Percentiles rank a stretch among this genome's conserved stretches.
These are phyloP conservation scores for Berberis vulgaris DNA, from an alignment of 164 flowering plant genomes.

Conservation along the genomic window DNA sequence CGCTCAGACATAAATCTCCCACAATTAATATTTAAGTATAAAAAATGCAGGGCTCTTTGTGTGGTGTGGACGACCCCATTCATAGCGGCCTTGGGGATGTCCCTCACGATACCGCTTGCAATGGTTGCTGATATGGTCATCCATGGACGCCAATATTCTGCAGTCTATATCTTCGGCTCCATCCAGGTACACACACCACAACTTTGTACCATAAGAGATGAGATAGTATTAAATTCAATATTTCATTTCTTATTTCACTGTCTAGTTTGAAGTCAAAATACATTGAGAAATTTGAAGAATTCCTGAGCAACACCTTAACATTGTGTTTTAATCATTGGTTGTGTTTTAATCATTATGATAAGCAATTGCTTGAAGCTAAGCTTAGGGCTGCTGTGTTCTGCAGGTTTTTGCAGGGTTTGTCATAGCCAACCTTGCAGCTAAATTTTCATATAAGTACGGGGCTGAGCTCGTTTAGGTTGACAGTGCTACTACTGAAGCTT, in stretches of 20 bases:
- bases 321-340: too few relatives aligned
- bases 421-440: slow-evolving; percentile 48
- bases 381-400: not conserved
- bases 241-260: too few relatives aligned
- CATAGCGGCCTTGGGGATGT: slow-evolving; percentile 61
- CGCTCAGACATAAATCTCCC: too few relatives aligned
- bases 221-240: too few relatives aligned
- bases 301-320: too few relatives aligned
- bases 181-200: slow-evolving; percentile 31
- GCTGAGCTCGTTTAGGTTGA: not conserved
- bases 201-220: too few relatives aligned
- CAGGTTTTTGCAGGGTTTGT: slow-evolving; percentile 68
- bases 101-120: slow-evolving; percentile 62
- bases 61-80: slow-evolving; percentile 72
- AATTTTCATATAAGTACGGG: slow-evolving; percentile 14
- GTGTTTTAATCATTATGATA: too few relatives aligned
- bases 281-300: too few relatives aligned
- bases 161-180: slow-evolving; percentile 53
- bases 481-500: too few relatives aligned
- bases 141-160: slow-evolving; percentile 54
- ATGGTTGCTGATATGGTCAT: slow-evolving; percentile 66
- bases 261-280: too few relatives aligned
- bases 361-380: not conserved
- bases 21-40: too few relatives aligned
- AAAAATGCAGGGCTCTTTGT: slow-evolving; percentile 45